Evolutionary conservation across 1,284 basidiomycete genomes (phyloP), one percentile per base, ranked within the genome.

Genomic region (Boletus mariae): DNA sequence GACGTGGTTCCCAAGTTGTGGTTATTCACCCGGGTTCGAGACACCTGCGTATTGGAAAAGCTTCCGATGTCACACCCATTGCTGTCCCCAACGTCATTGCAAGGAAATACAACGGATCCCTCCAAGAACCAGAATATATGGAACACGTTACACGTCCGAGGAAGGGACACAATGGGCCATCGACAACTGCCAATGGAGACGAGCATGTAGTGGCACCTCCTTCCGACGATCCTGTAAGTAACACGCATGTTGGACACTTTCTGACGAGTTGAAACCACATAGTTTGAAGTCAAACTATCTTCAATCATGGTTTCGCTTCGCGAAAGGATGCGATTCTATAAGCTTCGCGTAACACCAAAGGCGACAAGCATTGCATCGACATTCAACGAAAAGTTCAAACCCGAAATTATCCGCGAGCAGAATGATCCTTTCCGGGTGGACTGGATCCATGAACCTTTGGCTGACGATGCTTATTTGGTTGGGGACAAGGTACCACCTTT

Each of bases 1-100:
- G 86, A 64, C 82, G 87, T 45, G 88, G 88, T 37, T 84, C 85
- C 2, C 84, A 87, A 54, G 82, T 87, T 46, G 73, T 99, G 53
- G 88, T 99, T 37, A 90, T 99, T 52, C 97, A 99, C 64, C 94
- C 92, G 2, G 97, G 97, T 25, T 95, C 94, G 2, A 81, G 91
- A 28, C 87, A 78, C 63, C 74, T 98, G 34, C 85, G 94, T 28
- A 84, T 99, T 45, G 97, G 97, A 26, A 83, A 84, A 62, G 94
- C 95, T 0, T 90, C 87, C n/a, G 94, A 98, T 64, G 83, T 91
- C 28, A 84, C 79, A 34, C 94, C 94, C 10, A 65, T 85, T 25
- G 70, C 80, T 9, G 73, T 96, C 17, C 87, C 90, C 2, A 86
- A 83, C 65, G 87, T 92, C 26, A 84, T 96, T 57, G 94, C 93